Evolutionary conservation across 768 basidiomycete genomes (phyloP), one percentile per base, ranked within the genome.

Genomic region (Podaxis sp.): DNA sequence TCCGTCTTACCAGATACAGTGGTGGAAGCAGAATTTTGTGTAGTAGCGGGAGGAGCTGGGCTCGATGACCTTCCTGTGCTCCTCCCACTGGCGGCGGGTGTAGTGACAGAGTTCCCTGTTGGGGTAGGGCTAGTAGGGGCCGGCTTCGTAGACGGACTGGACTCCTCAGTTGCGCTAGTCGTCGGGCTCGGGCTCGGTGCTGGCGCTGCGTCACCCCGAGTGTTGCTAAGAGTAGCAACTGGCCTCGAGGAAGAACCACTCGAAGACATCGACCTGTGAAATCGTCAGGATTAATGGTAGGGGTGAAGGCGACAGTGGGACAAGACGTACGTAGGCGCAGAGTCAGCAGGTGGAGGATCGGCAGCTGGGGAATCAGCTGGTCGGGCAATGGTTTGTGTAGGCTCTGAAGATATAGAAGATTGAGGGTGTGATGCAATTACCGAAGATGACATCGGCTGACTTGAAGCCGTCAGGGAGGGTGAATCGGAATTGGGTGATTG

Each of bases 361-460:
- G 43, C 43, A 46, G 36, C 3, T 47, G 29, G 17, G 46, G 55
- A 38, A 27, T 50, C 24, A 38, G 12, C 61, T n/a, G 58, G 58
- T 37, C 12, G 49, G 54, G n/a, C 12, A 15, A 25, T 40, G 43
- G 54, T 38, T n/a, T 12, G 61, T n/a, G 51, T 50, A 51, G 51
- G 59, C 15, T 29, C 1, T 19, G 59, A 43, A 40, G 61, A 55
- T 55, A 50, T 56, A 55, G 33, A 54, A n/a, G 61, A 50, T 55
- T 36, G 59, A 24, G 50, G 24, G 54, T 4, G 22, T 53, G 59
- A 61, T 36, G 52, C 22, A 46, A 27, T 50, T 62, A 17, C 61
- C 29, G 61, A 62, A 55, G 46, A 37, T 56, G 61, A 38, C 61
- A 62, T 62, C 46, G 61, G 54, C 33, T 40, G 36, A 56, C 15